A percentile compares a stretch with the other conserved stretches of the same genome.
Evolutionary conservation across 2,329 filamentous ascomycete species (phyloP).

Genomic region (Neodidymelliopsis sp.): DNA sequence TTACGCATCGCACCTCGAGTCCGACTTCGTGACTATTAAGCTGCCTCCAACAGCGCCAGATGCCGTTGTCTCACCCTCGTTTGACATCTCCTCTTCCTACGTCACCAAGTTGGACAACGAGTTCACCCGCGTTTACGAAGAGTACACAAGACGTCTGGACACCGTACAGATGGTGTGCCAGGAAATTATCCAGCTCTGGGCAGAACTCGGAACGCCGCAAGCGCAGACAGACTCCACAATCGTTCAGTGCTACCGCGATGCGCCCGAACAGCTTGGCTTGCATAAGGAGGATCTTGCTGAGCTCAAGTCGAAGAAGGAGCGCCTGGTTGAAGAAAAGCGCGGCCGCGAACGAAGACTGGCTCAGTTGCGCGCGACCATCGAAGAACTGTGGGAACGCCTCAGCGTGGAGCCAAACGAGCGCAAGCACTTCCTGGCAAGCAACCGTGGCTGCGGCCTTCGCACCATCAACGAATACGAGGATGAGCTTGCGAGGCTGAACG

Average conservation of each 20-base stretch:
- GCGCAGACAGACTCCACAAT: conserved; percentile 88
- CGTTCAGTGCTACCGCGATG: conserved; percentile 86
- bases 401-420: conserved; percentile 82
- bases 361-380: conserved; percentile 79
- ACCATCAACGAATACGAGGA: conserved; percentile 97
- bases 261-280: conserved; percentile 91
- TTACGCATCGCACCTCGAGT: conserved; percentile 93
- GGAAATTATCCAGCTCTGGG: conserved; percentile 93
- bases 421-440: conserved; percentile 83
- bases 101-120: conserved; percentile 86
- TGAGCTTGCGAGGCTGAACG: conserved; percentile 83
- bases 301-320: conserved; percentile 78
- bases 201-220: conserved; percentile 91
- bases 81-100: conserved; percentile 92
- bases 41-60: conserved; percentile 83
- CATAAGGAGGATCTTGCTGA: conserved; percentile 84
- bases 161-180: conserved; percentile 78
- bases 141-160: conserved; percentile 84
- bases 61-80: conserved; percentile 78
- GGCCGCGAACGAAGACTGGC: conserved; percentile 78
- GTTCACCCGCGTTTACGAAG: conserved; percentile 94
- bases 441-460: conserved; percentile 88
- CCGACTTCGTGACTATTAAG: conserved; percentile 83
- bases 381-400: conserved; percentile 86
- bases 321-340: conserved; percentile 87